These are phyloP conservation scores for Wallacemonas sp. DNA, from an alignment of 208 protist genomes.

Conservation along the genomic window DNA sequence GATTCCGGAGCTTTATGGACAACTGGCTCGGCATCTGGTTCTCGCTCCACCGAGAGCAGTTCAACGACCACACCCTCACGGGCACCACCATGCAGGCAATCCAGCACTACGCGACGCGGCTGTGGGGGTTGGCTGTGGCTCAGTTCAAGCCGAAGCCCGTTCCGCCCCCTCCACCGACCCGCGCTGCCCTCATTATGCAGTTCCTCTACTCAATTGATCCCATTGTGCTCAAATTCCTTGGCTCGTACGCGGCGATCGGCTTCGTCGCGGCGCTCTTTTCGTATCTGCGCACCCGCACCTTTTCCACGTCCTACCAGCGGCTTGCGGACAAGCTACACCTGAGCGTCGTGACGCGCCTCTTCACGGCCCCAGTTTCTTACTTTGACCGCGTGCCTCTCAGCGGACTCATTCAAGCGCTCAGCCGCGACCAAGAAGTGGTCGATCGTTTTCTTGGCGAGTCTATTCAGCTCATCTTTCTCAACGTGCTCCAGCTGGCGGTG, in stretches of 20 bases:
- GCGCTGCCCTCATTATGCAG: conserved; percentile 15
- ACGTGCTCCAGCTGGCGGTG: conserved; percentile 56
- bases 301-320: conserved; percentile 57
- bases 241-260: conserved; percentile 64
- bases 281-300: conserved; percentile 54
- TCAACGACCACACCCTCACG: conserved; percentile 26
- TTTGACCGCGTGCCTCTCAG: conserved; percentile 70
- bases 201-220: conserved; percentile 37
- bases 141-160: conserved; percentile 17
- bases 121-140: conserved; percentile 14
- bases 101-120: conserved; percentile 33
- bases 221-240: conserved; percentile 48
- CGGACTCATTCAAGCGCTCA: conserved; percentile 55
- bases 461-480: conserved; percentile 59
- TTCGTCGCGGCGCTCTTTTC: conserved; percentile 43
- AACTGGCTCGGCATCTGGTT: conserved; percentile 83
- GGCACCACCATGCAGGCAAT: conserved; percentile 27
- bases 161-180: conserved; percentile 21
- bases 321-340: conserved; percentile 61
- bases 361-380: conserved; percentile 70
- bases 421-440: conserved; percentile 69
- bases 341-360: conserved; percentile 51
- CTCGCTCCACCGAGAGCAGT: conserved; percentile 41
- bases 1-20: conserved; percentile 62
- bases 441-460: conserved; percentile 61